Base-by-base conservation (phyloP, 768 basidiomycete species). In the Rhizopogon rudus region DNA sequence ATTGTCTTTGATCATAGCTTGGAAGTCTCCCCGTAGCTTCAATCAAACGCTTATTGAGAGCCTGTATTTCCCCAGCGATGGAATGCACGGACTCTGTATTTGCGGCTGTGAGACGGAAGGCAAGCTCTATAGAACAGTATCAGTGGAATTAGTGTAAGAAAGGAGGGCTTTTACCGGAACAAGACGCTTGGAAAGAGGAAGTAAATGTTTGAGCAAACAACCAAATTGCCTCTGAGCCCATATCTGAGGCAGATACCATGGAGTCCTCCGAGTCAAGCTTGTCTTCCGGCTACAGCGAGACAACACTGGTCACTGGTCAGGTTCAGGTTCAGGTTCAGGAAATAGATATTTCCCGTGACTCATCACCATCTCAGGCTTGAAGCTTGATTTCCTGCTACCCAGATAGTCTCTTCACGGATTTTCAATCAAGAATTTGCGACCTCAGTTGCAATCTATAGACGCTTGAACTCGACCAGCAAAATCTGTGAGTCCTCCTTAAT, bases 1-100 rank as follows among this genome's bases (percentile, higher is more conserved):
- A 87, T 63, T 84, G 84, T 52, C 84, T 78, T 63, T 87, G 89
- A 67, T 91, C 88, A 63, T 89, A 90, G 40, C 78, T 73, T 4
- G 89, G 86, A 44, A 93, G 71, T 55, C 78, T 81, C 6, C 78
- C 77, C 8, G 80, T 82, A 5, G 85, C 88, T 64, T 84, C 86
- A 6, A 77, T 73, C 16, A 92, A 75, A 22, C 73, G 74, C 62
- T 85, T 91, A 43, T 81, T 75, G 43, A 90, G 67, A 56, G 79
- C 81, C 3, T 83, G 78, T 17, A 86, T 67, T 41, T 81, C 80
- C 8, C 73, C 57, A 3, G 82, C 71, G 7, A 87, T 59, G 16
- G 66, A 71, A 53, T 79, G 75, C 3, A 84, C 40, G 13, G 57
- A 62, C n/a, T 75, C 74, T 31, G 67, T 57, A 7, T 72, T 52